These are phyloP conservation scores for Celoporthe dispersa DNA, from an alignment of 2,329 filamentous ascomycete genomes.

Conservation along the genomic window DNA sequence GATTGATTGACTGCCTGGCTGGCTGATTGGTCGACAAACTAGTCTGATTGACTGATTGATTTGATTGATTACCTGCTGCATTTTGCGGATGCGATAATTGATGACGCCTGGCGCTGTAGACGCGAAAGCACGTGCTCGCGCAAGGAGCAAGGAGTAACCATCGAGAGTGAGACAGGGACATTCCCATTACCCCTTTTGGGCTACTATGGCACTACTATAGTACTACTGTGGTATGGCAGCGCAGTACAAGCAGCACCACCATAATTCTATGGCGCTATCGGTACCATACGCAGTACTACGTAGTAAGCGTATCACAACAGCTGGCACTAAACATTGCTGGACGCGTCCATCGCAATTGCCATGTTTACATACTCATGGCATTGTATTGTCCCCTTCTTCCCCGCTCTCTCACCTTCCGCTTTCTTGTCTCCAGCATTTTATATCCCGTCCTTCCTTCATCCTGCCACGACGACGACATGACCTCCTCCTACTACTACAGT, in stretches of 20 bases:
- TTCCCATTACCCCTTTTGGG: background rate
- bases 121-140: background rate
- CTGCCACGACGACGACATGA: background rate
- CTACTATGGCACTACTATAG: background rate
- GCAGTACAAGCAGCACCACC: too few species aligned
- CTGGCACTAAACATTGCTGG: background rate
- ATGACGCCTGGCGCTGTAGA: background rate
- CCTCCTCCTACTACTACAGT: background rate
- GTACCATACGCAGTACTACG: too few species aligned
- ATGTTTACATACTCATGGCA: background rate
- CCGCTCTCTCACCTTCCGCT: accelerated
- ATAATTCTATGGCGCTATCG: too few species aligned
- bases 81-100: background rate
- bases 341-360: background rate
- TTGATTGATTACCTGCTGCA: background rate
- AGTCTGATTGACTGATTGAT: background rate
- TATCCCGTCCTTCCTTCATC: too few species aligned
- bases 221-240: too few species aligned
- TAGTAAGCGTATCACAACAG: too few species aligned
- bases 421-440: background rate
- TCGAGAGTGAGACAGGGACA: background rate
- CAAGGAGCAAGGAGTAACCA: background rate
- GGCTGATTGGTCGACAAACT: background rate
- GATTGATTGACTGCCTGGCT: background rate
- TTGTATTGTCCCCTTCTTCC: too few species aligned